Percentiles rank a stretch among this genome's conserved stretches.
Evolutionary conservation across 768 basidiomycete genomes (phyloP).

Genomic region (Holtermannia corniformis): DNA sequence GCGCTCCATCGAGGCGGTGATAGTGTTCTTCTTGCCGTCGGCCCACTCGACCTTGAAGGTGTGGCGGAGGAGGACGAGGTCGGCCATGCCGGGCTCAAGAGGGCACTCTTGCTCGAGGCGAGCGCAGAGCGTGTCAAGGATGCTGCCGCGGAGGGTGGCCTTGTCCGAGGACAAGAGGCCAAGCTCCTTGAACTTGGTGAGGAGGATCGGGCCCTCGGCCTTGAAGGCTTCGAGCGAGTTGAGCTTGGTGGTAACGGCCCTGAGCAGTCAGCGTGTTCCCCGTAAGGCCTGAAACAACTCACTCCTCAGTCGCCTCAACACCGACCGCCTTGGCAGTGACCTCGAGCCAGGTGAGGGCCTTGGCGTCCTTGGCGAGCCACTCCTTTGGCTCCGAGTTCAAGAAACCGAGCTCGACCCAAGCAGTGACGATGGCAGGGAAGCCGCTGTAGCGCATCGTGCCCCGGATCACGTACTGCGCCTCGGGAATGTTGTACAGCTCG

Average conservation of each 20-base stretch:
- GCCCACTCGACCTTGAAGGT: slow-evolving; percentile 87
- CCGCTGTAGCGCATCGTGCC: slow-evolving; percentile 83
- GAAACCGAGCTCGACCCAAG: slow-evolving; percentile 80
- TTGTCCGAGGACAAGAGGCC: slow-evolving; percentile 72
- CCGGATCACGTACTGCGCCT: slow-evolving; percentile 82
- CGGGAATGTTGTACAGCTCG: slow-evolving; percentile 85
- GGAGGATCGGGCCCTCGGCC: slow-evolving; percentile 62
- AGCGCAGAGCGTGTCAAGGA: slow-evolving; percentile 88
- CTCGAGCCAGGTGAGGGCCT: slow-evolving; percentile 70
- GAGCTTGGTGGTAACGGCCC: slow-evolving; percentile 63
- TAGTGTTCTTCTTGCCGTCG: slow-evolving; percentile 73
- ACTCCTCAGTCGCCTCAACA: slow-evolving; percentile 66
- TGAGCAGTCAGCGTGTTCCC: slow-evolving; percentile 29
- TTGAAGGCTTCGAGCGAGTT: slow-evolving; percentile 59
- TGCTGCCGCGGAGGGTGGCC: slow-evolving; percentile 53
- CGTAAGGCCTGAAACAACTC: slow-evolving; percentile 10
- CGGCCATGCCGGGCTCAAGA: slow-evolving; percentile 81
- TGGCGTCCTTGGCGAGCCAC: slow-evolving; percentile 54
- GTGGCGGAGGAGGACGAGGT: slow-evolving; percentile 97
- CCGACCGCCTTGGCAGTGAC: slow-evolving; percentile 66
- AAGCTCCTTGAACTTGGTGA: slow-evolving; percentile 85
- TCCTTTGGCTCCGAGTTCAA: slow-evolving; percentile 64
- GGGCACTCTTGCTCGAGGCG: slow-evolving; percentile 84
- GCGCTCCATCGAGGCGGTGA: slow-evolving; percentile 82
- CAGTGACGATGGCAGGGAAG: slow-evolving; percentile 88